Evolutionary conservation across 345 rosid species (phyloP).

Genomic region (Eucalyptus dawsonii): DNA sequence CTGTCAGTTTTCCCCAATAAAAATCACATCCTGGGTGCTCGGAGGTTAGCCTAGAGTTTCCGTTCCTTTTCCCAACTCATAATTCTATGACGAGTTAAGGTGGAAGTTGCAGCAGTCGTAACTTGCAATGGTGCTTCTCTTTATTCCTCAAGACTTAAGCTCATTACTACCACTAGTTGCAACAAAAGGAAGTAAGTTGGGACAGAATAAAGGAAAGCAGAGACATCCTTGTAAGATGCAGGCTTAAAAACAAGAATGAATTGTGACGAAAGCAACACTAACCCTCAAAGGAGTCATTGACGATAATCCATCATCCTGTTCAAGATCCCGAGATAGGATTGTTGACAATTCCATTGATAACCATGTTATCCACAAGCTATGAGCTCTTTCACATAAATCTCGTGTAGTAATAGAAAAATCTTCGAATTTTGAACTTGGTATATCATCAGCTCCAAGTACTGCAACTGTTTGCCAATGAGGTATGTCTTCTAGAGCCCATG

Average conservation of each 20-base stretch:
- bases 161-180: background rate
- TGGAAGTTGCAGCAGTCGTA: background rate
- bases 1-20: background rate
- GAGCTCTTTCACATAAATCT: slow-evolving; percentile 80
- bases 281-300: slow-evolving; percentile 74
- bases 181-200: background rate
- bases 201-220: background rate
- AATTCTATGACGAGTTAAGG: background rate
- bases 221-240: background rate
- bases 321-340: slow-evolving; percentile 59
- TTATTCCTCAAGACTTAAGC: background rate
- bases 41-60: background rate
- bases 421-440: slow-evolving; percentile 59
- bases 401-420: slow-evolving; percentile 40
- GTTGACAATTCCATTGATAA: slow-evolving; percentile 66
- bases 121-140: background rate
- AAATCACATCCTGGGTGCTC: background rate
- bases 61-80: background rate
- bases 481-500: slow-evolving; percentile 49
- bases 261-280: slow-evolving; percentile 1
- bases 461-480: slow-evolving; percentile 76
- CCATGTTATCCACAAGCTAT: slow-evolving; percentile 87
- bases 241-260: background rate
- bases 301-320: slow-evolving; percentile 69
- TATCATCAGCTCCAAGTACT: slow-evolving; percentile 74